Conservation (phyloP, 176 grass and related monocot genomes). For the Eragrostis nindensis region DNA sequence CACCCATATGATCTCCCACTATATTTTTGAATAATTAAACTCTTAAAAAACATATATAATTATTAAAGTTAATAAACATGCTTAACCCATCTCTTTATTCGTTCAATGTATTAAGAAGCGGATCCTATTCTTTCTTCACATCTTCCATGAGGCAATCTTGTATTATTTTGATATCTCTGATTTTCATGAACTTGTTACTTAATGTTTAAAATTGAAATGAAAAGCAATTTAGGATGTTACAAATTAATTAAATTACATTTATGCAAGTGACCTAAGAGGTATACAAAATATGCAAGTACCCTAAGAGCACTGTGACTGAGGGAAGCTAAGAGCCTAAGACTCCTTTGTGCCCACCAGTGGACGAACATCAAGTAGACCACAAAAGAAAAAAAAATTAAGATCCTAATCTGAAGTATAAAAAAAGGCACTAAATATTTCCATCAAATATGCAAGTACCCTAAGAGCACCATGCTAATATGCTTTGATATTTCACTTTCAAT, state of each 20-base stretch:
- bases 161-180: neutral
- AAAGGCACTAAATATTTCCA: neutral
- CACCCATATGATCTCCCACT: neutral
- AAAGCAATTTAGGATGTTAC: neutral
- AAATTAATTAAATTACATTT: neutral
- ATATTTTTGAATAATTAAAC: constrained; percentile 19
- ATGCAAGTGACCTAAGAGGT: neutral
- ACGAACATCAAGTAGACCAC: constrained; percentile 19
- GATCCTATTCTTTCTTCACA: neutral
- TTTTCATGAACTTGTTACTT: neutral
- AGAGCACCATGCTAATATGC: neutral
- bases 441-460: no score
- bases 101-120: neutral
- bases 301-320: constrained; percentile 28
- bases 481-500: constrained; percentile 18
- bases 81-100: neutral
- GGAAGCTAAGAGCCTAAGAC: neutral
- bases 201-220: neutral
- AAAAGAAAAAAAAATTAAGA: constrained; percentile 13
- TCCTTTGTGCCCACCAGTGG: constrained; percentile 33
- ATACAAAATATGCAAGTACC: constrained; percentile 10
- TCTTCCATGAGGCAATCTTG: neutral
- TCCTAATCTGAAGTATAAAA: neutral
- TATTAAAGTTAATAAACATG: neutral
- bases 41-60: constrained; percentile 14